Evolutionary conservation across 805 yeast genomes (phyloP), one percentile per base, ranked within the genome.

Genomic region (Starmera dryadoides): DNA sequence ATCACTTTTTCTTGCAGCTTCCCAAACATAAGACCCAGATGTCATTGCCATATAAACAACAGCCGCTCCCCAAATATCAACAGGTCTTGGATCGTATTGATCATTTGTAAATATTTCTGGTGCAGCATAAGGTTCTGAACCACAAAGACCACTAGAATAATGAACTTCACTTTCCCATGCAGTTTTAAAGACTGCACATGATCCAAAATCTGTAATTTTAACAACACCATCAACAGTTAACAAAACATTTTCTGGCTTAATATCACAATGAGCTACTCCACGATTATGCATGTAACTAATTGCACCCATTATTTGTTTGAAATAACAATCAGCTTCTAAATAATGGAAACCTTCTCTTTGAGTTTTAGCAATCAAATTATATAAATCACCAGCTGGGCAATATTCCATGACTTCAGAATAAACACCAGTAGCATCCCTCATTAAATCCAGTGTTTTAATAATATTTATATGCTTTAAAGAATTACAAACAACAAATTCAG

Each of bases 401-500:
- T 81, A 91, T 63, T 93, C 98, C 97, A 93, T 88, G 39, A 93
- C 87, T 60, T 91, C 95, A 38, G 84, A 77, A 64, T 81, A 81
- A 46, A 83, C 71, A 59, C 87, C 75, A 53, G 77, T 62, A 47
- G 81, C 65, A 63, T 86, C 81, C 47, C 78, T 76, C 86, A 89
- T 76, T 37, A 89, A 69, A 60, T 85, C 96, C 49, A 77, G 76
- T 8, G 85, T 86, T 58, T 79, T 81, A 50, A 75, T 86, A 46
- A 86, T 78, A 60, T 86, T 87, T 55, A 73, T 77, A 66, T 72
- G 93, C 46, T 78, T 82, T 56, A 83, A 68, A 23, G 86, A 81
- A 30, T 79, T 79, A 1, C 95, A 80, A 35, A 89, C 85, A 57
- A 93, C 86, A 66, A 91, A 89, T 56, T 93, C 98, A 8, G 95